Evolutionary conservation across 163 green algal genomes (phyloP).

Genomic region (Trebouxiophyceae sp.): DNA sequence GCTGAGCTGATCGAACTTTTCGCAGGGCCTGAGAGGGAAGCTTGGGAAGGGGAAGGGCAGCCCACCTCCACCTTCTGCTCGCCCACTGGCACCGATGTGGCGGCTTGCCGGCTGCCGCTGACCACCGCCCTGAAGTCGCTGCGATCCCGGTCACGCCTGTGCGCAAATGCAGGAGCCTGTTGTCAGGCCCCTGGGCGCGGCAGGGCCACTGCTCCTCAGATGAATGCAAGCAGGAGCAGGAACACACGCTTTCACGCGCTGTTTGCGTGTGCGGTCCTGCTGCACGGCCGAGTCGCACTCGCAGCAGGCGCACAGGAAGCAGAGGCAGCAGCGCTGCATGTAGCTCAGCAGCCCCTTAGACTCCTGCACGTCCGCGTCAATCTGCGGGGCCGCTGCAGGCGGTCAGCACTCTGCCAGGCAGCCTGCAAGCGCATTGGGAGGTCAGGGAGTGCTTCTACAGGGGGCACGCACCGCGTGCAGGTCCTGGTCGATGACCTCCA

Average conservation of each 20-base stretch:
- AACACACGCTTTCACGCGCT: slow-evolving; percentile 23
- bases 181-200: too few species aligned
- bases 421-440: background rate
- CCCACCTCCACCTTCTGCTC: too few species aligned
- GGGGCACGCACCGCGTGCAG: slow-evolving; percentile 38
- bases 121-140: too few species aligned
- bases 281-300: slow-evolving; percentile 31
- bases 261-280: slow-evolving; percentile 28
- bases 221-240: too few species aligned
- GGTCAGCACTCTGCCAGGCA: background rate
- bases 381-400: slow-evolving; percentile 21
- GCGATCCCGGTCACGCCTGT: too few species aligned
- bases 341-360: slow-evolving; percentile 55
- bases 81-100: too few species aligned
- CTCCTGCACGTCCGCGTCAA: slow-evolving; percentile 56
- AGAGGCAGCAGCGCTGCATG: slow-evolving; percentile 49
- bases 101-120: too few species aligned
- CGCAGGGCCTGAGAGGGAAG: too few species aligned
- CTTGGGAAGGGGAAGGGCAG: too few species aligned
- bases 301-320: slow-evolving; percentile 54
- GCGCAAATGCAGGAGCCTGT: too few species aligned
- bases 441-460: background rate
- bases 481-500: slow-evolving; percentile 37
- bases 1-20: too few species aligned
- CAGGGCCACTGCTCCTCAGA: too few species aligned